Conservation (phyloP, 2,329 filamentous ascomycete genomes). For the Mollisia scopiformis region DNA sequence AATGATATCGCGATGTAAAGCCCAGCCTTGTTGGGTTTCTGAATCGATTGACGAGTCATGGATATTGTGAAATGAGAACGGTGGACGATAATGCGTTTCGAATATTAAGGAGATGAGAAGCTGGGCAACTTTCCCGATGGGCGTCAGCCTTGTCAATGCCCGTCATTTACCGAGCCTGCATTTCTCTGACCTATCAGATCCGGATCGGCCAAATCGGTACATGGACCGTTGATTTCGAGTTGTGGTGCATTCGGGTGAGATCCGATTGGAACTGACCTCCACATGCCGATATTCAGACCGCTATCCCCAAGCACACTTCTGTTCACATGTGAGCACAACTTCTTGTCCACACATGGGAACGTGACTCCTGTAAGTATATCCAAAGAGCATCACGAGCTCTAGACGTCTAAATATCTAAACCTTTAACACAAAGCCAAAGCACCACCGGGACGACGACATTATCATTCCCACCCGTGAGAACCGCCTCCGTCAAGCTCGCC, state of each 20-base stretch:
- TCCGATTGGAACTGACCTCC: too few relatives aligned
- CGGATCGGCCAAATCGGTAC: not conserved
- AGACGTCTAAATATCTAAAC: conserved; percentile 45
- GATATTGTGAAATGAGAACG: not conserved
- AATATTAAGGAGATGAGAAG: too few relatives aligned
- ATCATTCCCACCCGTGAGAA: conserved; percentile 95
- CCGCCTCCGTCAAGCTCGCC: conserved; percentile 91
- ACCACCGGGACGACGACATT: conserved; percentile 96
- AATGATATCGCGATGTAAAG: not conserved
- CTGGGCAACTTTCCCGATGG: not conserved
- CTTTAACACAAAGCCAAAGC: conserved; percentile 89
- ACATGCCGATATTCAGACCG: not conserved
- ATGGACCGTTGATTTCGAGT: not conserved
- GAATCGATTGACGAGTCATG: not conserved
- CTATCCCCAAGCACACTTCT: not conserved
- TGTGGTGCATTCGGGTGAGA: not conserved
- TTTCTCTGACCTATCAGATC: not conserved
- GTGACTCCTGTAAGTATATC: not conserved
- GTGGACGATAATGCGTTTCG: too few relatives aligned
- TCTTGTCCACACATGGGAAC: not conserved
- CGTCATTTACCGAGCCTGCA: not conserved
- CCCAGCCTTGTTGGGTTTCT: not conserved
- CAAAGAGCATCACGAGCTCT: not conserved
- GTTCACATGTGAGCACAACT: not conserved
- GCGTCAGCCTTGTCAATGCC: not conserved